Base-by-base conservation (phyloP, 345 rosid genomes). In the Acer saccharum region DNA sequence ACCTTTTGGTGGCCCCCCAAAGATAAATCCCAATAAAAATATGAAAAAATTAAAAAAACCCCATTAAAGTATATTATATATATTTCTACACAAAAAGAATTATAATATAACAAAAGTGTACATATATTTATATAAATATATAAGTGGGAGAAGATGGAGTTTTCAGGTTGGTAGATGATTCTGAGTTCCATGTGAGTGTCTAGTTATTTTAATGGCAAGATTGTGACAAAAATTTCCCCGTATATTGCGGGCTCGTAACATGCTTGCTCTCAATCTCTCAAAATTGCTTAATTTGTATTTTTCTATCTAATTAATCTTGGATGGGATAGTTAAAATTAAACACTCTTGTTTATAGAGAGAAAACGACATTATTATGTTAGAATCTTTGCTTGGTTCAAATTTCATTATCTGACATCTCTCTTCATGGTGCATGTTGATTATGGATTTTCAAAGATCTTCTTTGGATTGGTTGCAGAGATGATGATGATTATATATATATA, bases 91-190 rank as follows among this genome's bases (percentile, higher is more conserved):
- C 8, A 9, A 44, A 73, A 35, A 35, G 39, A 35, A 35, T 35
- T 18, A 52, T 2, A 39, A 35, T 35, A 35, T 35, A 54, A 50
- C 1, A 18, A 73, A 72, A 3, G 7, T 66, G 20, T 2, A 7
- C 3, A n/a, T 3, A 39, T 35, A 35, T 35, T 4, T 35, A 4
- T 35, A 35, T 32, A 4, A 3, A 32, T 3, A 32, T 20, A 23
- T 11, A 25, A 76, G 70, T 52, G 75, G 73, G 74, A 71, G 73
- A 70, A 76, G 69, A 65, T 71, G 74, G 78, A 76, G 73, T 60
- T 68, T 76, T 83, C 75, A 72, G 74, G 80, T 85, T 85, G 86
- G 79, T 75, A 43, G 10, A 80, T 46, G 88, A 80, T 65, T 80
- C 82, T 69, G 6, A 64, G 76, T 14, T 52, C 71, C 87, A 83